Evolutionary conservation across 1,139 yeast species (phyloP).

Genomic region (Saccharomyces pastorianus): DNA sequence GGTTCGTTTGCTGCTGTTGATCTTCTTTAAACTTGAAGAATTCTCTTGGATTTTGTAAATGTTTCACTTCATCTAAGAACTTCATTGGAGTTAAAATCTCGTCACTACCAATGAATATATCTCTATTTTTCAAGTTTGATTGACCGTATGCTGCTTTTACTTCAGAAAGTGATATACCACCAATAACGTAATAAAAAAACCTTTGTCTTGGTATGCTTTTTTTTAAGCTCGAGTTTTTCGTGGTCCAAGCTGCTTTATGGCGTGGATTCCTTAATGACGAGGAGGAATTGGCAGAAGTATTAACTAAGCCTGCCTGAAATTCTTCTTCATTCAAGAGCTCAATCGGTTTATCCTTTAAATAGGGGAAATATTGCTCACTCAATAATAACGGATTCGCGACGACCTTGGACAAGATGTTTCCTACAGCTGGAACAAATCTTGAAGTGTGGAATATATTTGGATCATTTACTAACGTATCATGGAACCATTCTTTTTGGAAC

Average conservation of each 20-base stretch:
- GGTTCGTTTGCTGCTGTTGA: conserved; percentile 18
- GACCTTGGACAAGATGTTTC: conserved; percentile 45
- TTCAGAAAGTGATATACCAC: conserved; percentile 85
- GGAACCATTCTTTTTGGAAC: conserved; percentile 43
- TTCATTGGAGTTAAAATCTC: conserved; percentile 60
- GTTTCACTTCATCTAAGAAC: conserved; percentile 40
- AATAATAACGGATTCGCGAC: conserved; percentile 32
- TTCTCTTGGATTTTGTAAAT: conserved; percentile 29
- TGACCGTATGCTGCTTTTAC: conserved; percentile 69
- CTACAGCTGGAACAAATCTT: conserved; percentile 66
- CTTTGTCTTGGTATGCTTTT: conserved; percentile 50
- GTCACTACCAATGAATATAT: conserved; percentile 78
- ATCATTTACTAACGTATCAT: conserved; percentile 45
- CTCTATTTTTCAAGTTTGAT: conserved; percentile 54
- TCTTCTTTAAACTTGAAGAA: conserved; percentile 30
- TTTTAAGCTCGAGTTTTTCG: conserved; percentile 33
- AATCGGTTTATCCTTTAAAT: conserved; percentile 64
- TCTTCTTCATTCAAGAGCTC: conserved; percentile 45
- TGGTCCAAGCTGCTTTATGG: conserved; percentile 79
- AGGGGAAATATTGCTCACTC: conserved; percentile 57
- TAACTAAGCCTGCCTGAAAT: conserved; percentile 33
- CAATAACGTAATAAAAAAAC: conserved; percentile 74
- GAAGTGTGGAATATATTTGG: conserved; percentile 68
- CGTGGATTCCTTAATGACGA: conserved; percentile 61
- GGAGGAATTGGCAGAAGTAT: conserved; percentile 31